Percentiles rank a stretch among this genome's conserved stretches.
Evolutionary conservation across 495 filamentous ascomycete species (phyloP).

Genomic region (Penicillium egyptiacum): DNA sequence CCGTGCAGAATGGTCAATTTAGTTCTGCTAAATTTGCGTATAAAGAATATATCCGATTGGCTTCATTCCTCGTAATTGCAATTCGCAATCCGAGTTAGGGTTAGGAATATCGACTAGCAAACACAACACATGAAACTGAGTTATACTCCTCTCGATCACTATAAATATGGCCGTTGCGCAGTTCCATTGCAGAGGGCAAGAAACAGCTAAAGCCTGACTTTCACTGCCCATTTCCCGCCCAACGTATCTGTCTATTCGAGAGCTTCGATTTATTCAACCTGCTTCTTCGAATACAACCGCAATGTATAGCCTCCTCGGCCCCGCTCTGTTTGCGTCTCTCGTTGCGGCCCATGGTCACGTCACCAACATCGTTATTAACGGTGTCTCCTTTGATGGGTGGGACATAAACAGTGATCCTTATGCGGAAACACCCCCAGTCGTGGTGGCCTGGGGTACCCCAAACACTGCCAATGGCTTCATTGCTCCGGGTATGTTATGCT

Average conservation of each 20-base stretch:
- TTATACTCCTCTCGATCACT: neutral
- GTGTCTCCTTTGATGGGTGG: conserved; percentile 40
- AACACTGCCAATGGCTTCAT: conserved; percentile 62
- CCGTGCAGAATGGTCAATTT: neutral
- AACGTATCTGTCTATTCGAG: neutral
- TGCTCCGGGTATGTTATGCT: conserved; percentile 29
- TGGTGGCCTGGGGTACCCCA: conserved; percentile 55
- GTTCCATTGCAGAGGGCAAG: no score
- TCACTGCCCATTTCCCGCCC: neutral
- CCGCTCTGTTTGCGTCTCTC: conserved; percentile 14
- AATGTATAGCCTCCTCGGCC: neutral
- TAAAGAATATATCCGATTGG: neutral
- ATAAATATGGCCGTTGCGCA: neutral
- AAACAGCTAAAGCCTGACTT: neutral
- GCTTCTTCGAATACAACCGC: neutral
- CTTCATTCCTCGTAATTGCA: neutral
- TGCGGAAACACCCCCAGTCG: conserved; percentile 43
- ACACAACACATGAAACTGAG: neutral
- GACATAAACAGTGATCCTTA: conserved; percentile 42
- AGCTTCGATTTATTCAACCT: conserved; percentile 1
- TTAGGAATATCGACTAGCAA: neutral
- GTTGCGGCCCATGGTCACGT: conserved; percentile 33
- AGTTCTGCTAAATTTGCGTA: neutral
- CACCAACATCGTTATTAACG: conserved; percentile 34
- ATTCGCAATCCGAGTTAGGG: no score